Evolutionary conservation across 108 stramenopile genomes (phyloP).

Genomic region (Schizochytrium sp.): DNA sequence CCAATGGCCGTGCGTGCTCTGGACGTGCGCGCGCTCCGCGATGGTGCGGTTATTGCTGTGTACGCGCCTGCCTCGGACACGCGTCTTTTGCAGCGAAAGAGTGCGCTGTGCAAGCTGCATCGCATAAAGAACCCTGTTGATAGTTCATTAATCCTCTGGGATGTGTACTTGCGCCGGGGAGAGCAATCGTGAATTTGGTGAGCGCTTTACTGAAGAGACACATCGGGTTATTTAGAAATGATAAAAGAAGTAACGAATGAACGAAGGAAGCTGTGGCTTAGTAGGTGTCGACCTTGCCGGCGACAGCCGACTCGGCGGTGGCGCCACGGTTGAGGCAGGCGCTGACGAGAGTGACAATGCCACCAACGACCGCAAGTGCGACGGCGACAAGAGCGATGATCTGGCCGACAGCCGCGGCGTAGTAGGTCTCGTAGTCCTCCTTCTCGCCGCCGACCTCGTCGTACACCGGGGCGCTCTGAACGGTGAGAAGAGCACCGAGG

Average conservation of each 20-base stretch:
- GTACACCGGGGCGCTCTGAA: not conserved
- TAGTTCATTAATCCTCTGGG: not conserved
- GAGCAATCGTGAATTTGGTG: too few species aligned
- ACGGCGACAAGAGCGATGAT: not conserved
- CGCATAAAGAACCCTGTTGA: not conserved
- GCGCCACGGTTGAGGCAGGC: not conserved
- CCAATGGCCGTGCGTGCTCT: not conserved
- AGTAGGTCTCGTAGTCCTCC: not conserved
- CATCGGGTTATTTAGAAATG: too few species aligned
- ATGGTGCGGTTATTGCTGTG: not conserved
- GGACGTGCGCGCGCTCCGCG: not conserved
- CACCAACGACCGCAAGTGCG: not conserved
- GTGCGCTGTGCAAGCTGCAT: not conserved
- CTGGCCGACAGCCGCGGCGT: not conserved
- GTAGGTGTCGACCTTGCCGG: not conserved
- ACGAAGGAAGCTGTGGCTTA: not conserved
- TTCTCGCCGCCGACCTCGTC: not conserved
- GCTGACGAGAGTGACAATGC: not conserved
- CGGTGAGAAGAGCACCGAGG: not conserved
- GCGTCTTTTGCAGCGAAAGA: not conserved
- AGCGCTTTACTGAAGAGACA: too few species aligned
- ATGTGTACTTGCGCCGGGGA: not conserved
- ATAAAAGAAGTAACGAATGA: too few species aligned
- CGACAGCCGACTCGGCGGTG: not conserved
- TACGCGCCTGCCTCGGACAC: not conserved